Conservation (phyloP, 208 protist species). For the Trichomonas tenax region DNA sequence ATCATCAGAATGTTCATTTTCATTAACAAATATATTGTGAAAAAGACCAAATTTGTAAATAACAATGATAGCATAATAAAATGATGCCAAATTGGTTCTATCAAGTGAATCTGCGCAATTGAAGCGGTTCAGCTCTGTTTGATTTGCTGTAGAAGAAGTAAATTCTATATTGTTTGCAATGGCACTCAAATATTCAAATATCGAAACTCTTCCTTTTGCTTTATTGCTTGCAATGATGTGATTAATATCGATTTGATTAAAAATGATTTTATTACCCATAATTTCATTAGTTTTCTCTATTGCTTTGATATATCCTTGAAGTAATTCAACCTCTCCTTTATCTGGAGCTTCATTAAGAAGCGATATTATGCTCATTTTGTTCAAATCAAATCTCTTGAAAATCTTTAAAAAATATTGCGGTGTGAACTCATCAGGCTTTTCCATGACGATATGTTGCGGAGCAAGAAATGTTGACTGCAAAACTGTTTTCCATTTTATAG, state of each 20-base stretch:
- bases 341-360: neutral
- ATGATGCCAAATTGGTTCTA: neutral
- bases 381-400: neutral
- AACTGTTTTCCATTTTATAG: neutral
- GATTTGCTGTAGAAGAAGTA: neutral
- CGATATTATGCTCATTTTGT: neutral
- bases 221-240: neutral
- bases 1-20: no score
- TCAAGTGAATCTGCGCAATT: conserved; percentile 11
- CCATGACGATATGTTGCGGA: neutral
- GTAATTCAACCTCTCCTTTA: neutral
- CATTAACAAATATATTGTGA: neutral
- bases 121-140: neutral
- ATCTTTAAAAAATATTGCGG: neutral
- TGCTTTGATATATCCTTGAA: neutral
- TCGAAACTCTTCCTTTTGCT: neutral
- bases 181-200: neutral
- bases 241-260: neutral
- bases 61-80: neutral
- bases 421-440: neutral
- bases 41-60: neutral
- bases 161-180: neutral
- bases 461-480: neutral
- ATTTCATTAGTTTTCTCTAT: neutral
- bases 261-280: neutral